A percentile compares a stretch with the other conserved stretches of the same genome.
Evolutionary conservation across 257 asterid species (phyloP).

Genomic region (Mitragyna speciosa): DNA sequence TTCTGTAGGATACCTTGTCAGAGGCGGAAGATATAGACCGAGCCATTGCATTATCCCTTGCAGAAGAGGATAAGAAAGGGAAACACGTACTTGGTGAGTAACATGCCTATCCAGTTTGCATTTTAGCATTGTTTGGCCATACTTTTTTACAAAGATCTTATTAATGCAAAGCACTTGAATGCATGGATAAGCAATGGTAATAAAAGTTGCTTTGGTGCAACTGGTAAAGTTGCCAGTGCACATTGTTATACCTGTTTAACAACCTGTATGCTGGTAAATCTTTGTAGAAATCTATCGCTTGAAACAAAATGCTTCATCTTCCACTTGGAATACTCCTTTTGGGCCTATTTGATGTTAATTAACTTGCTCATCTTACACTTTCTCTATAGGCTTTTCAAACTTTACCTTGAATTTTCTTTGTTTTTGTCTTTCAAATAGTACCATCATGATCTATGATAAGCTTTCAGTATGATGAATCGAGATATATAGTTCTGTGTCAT

Average conservation of each 20-base stretch:
- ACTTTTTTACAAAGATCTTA: constrained; percentile 11
- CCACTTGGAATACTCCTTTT: background rate
- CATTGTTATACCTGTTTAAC: background rate
- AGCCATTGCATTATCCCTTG: constrained; percentile 82
- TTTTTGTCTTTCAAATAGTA: background rate
- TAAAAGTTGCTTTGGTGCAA: background rate
- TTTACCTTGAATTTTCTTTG: background rate
- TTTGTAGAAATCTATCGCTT: background rate
- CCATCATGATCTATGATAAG: background rate
- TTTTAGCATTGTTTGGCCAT: background rate
- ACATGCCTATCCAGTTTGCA: background rate
- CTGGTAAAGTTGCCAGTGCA: background rate
- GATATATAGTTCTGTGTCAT: background rate
- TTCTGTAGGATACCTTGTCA: constrained; percentile 50
- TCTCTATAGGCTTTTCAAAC: background rate
- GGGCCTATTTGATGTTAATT: background rate
- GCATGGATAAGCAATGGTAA: background rate
- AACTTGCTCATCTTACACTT: background rate
- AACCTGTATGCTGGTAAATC: background rate
- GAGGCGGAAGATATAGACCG: constrained; percentile 75
- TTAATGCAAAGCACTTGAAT: background rate
- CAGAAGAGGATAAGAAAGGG: constrained; percentile 69
- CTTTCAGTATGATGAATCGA: constrained; percentile 6
- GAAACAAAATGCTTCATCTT: background rate
- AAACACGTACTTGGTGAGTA: constrained; percentile 52